Conservation (phyloP, 768 basidiomycete genomes). For the Naganishia kalamii region DNA sequence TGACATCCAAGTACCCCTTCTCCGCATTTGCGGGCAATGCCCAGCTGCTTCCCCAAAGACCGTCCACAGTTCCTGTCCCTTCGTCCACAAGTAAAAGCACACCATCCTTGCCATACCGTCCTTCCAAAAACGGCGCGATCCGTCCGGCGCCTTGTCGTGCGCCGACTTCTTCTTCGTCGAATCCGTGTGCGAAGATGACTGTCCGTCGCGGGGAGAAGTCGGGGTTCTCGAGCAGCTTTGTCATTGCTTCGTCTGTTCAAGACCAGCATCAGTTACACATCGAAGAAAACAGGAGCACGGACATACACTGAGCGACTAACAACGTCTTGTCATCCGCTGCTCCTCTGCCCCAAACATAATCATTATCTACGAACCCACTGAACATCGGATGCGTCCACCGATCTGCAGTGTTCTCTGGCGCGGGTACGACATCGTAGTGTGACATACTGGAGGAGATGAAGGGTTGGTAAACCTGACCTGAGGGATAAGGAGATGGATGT, state of each 20-base stretch:
- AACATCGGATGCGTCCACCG: conserved; percentile 41
- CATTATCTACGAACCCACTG: conserved; percentile 38
- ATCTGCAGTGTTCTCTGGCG: conserved; percentile 36
- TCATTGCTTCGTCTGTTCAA: conserved; percentile 34
- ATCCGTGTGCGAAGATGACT: conserved; percentile 50
- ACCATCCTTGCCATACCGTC: conserved; percentile 62
- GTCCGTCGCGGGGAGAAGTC: conserved; percentile 61
- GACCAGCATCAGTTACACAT: neutral
- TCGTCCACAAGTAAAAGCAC: conserved; percentile 81
- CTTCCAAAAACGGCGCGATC: conserved; percentile 52
- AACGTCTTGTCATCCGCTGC: conserved; percentile 42
- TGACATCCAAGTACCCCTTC: conserved; percentile 41
- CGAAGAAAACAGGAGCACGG: neutral
- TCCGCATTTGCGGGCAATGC: conserved; percentile 46
- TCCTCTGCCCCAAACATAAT: conserved; percentile 40
- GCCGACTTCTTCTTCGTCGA: conserved; percentile 62
- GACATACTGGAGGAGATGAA: conserved; percentile 25
- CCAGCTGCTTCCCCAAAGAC: conserved; percentile 35
- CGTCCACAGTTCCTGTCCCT: conserved; percentile 56
- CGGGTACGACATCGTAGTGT: conserved; percentile 44
- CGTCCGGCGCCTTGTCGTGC: conserved; percentile 49
- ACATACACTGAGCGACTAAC: conserved; percentile 40
- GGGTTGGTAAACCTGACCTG: neutral
- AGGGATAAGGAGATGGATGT: neutral
- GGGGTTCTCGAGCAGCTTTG: conserved; percentile 52